These are phyloP conservation scores for Gelatoporia subvermispora DNA, from an alignment of 768 basidiomycete genomes.

Conservation along the genomic window DNA sequence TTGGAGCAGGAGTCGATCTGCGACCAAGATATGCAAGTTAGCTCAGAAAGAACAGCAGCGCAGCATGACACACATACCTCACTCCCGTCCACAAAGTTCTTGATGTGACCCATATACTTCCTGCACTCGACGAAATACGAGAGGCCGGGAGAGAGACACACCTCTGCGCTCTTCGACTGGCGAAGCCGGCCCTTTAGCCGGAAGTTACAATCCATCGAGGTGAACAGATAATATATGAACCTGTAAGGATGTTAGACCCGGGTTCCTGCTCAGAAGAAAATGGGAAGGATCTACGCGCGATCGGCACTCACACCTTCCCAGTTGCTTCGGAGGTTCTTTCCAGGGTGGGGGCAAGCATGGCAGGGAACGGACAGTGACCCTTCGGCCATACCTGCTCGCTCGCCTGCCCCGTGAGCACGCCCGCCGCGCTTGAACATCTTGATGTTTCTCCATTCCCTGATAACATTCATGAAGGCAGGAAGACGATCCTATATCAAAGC, in stretches of 20 bases:
- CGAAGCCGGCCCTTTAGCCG: conserved; percentile 17
- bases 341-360: conserved; percentile 20
- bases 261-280: not conserved
- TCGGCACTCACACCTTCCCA: conserved; percentile 10
- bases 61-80: too few relatives aligned
- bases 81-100: not conserved
- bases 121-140: conserved; percentile 21
- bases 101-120: conserved; percentile 17
- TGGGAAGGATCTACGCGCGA: conserved; percentile 7
- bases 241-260: conserved; percentile 6
- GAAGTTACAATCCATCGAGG: conserved; percentile 27
- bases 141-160: conserved; percentile 19
- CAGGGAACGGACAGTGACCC: conserved; percentile 16
- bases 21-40: too few relatives aligned
- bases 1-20: conserved; percentile 13
- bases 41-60: too few relatives aligned
- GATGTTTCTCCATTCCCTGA: conserved; percentile 16
- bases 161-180: conserved; percentile 10
- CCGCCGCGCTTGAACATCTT: conserved; percentile 17
- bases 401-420: conserved; percentile 15
- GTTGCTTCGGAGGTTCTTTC: conserved; percentile 13
- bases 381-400: conserved; percentile 1
- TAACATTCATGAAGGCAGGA: conserved; percentile 8
- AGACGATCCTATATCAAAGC: conserved; percentile 17
- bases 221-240: conserved; percentile 19